Evolutionary conservation across 352 stramenopile species (phyloP), one percentile per base, ranked within the genome.

Genomic region (Globisporangium spinosum): DNA sequence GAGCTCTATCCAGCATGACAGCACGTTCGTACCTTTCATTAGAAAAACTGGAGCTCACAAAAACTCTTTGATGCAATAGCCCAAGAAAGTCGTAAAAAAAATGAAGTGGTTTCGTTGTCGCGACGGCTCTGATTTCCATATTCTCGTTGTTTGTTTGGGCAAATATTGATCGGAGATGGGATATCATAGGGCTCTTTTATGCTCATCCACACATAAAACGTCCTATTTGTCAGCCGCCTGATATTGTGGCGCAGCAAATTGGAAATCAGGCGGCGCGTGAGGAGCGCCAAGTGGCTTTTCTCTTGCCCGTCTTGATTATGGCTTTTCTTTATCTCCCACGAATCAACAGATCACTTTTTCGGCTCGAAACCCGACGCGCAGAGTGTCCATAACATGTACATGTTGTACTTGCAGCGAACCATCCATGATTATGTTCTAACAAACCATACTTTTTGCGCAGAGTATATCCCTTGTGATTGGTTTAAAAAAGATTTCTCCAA

Each of bases 151-250:
- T 29, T 56, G 20, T 27, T 1, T 25, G n/a, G 9, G 20, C 49
- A 25, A 27, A 29, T 23, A 7, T 60, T 47, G 57, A 29, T 65
- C 54, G 54, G 62, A 67, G 47, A 67, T 61, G 62, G 49, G 49
- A 49, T 60, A 58, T 47, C 62, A 58, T 61, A 29, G n/a, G 12
- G 12, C 13, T 35, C 15, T 47, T 59, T 53, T 64, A 38, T 64
- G 15, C 13, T 13, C 15, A 0, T 22, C 9, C 3, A 4, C 1
- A 7, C 23, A 56, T 27, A 56, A 40, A 25, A 40, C 10, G 35
- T 3, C 22, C 58, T 17, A 54, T 25, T 64, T 56, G 55, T 45
- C 55, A 61, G 55, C 49, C 49, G 49, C n/a, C 58, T 64, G 58
- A 64, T 64, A 64, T 64, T 20, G 58, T 34, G 58, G 58, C 55